phyloP scores from a whole-genome alignment of 257 asterid genomes.

The Plantago ovata region DNA sequence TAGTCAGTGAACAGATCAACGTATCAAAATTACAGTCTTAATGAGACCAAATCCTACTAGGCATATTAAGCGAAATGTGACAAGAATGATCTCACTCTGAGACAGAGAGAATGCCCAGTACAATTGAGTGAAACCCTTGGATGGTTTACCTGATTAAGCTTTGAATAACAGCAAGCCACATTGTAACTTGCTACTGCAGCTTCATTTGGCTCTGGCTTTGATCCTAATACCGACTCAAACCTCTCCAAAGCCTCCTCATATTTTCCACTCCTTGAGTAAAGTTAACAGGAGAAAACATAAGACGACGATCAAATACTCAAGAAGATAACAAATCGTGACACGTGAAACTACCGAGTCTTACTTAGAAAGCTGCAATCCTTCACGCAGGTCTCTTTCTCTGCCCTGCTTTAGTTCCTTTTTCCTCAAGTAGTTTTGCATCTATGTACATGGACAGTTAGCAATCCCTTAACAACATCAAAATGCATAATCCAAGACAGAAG shows the following conservation, averaged over 20 bases:
- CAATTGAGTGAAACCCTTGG: not conserved
- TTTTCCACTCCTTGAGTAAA: constrained; percentile 50
- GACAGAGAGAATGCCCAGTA: not conserved
- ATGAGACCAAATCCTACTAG: not conserved
- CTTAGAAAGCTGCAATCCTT: constrained; percentile 83
- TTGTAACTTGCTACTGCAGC: constrained; percentile 83
- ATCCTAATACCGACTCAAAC: constrained; percentile 88
- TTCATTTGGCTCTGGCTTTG: constrained; percentile 70
- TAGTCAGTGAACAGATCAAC: not conserved
- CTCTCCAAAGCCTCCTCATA: constrained; percentile 78
- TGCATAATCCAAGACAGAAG: not conserved
- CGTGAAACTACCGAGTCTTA: constrained; percentile 23
- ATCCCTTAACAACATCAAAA: too few species aligned
- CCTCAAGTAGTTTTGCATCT: constrained; percentile 64
- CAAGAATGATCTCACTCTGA: not conserved
- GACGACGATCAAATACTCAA: not conserved
- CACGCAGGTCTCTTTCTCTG: constrained; percentile 75
- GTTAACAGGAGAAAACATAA: not conserved
- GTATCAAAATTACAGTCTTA: too few species aligned
- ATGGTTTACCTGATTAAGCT: constrained; percentile 68
- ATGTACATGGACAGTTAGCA: constrained; percentile 12
- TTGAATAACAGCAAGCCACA: constrained; percentile 92
- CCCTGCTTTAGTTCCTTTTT: constrained; percentile 65
- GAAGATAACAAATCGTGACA: constrained; percentile 3
- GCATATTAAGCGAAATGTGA: not conserved